Conservation (phyloP, 1,139 yeast genomes). For the Candida sojae region DNA sequence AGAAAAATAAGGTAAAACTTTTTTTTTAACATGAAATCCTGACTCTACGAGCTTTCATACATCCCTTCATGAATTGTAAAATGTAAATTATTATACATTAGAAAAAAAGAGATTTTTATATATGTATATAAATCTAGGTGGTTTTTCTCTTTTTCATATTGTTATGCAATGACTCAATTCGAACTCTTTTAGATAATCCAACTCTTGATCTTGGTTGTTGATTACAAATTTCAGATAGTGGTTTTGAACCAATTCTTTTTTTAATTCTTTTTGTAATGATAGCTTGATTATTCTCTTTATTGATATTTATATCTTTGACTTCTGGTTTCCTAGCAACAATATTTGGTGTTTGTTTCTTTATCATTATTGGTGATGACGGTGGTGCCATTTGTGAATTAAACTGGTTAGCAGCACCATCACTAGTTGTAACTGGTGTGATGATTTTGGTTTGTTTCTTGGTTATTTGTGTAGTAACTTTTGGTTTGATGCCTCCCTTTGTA, state of each 20-base stretch:
- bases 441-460: not conserved
- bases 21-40: conserved; percentile 17
- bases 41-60: conserved; percentile 35
- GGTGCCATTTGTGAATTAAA: not conserved
- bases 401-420: no score
- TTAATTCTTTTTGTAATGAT: not conserved
- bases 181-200: conserved; percentile 32
- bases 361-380: not conserved
- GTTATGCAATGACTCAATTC: conserved; percentile 35
- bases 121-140: not conserved
- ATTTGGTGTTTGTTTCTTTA: not conserved
- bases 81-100: no score
- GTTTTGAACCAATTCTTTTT: conserved; percentile 13
- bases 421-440: not conserved
- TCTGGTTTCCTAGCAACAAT: not conserved
- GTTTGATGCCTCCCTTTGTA: not conserved
- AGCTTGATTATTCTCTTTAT: conserved; percentile 2
- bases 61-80: conserved; percentile 8
- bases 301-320: not conserved
- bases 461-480: not conserved
- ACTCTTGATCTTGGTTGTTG: conserved; percentile 21
- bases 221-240: conserved; percentile 16
- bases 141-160: conserved; percentile 13
- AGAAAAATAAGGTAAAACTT: no score
- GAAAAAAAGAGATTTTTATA: not conserved